Base-by-base conservation (phyloP, 192 early-diverging fungal genomes). In the Coemansia sp. region DNA sequence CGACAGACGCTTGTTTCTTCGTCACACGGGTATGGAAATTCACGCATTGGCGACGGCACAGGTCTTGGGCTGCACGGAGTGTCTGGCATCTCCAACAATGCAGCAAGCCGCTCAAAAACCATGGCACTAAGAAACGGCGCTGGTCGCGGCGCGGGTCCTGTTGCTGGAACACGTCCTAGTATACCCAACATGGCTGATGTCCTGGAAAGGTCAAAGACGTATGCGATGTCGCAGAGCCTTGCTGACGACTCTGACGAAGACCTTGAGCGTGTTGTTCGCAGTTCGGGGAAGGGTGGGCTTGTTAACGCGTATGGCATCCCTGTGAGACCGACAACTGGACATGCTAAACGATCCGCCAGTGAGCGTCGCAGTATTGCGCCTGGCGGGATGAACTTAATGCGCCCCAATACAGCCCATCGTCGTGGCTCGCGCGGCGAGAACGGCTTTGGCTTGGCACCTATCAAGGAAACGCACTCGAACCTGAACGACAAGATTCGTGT, bases 401-500 rank as follows among this genome's bases (percentile, higher is more conserved):
- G 76, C 3, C 71, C 71, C 11, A 63, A 56, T 29, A 74, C 68
- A 2, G 65, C 68, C 1, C 61, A 67, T 17, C 68, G 76, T 15
- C 68, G 76, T 20, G 65, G 61, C 20, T 34, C 60, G 25, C 49
- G 61, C 3, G 61, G 59, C 11, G 66, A 69, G n/a, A 46, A 17
- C 52, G 49, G 63, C 5, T 20, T 49, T 25, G 71, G 76, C 9
- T 42, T 59, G 53, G 58, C 57, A 25, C 52, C 72, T 4, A 35
- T 49, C 35, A 64, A 56, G 33, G 66, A 74, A 38, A 22, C 50
- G 32, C 62, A 36, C 22, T 79, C 77, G 52, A 73, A 75, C 38
- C 61, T 81, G 19, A 68, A 71, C 61, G 93, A 96, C 65, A 87
- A 92, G 55, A 99, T 99, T 67, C 89, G 95, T 60, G 97, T 99